These are phyloP conservation scores for Thelonectria discophora DNA, from an alignment of 2,329 filamentous ascomycete species.

Conservation along the genomic window DNA sequence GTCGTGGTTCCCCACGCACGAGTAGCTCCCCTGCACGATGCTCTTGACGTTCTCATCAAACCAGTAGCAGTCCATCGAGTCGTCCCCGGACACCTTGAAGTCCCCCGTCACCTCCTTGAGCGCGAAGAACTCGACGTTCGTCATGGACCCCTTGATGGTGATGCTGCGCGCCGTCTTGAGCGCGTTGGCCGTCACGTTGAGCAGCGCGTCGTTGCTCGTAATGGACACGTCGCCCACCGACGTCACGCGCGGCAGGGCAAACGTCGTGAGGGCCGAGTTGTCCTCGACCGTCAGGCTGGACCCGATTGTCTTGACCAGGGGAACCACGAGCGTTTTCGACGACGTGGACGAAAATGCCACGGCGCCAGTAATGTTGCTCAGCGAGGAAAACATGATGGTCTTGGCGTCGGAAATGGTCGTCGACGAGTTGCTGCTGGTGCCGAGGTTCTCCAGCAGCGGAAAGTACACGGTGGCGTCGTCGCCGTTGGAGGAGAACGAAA, in stretches of 20 bases:
- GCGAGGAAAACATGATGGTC: conserved; percentile 37
- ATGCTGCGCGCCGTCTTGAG: conserved; percentile 40
- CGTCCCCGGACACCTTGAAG: conserved; percentile 38
- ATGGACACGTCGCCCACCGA: conserved; percentile 36
- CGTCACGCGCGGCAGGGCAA: conserved; percentile 38
- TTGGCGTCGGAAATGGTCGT: conserved; percentile 33
- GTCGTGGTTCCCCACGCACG: conserved; percentile 39
- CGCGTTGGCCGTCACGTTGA: conserved; percentile 42
- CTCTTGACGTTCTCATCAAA: conserved; percentile 41
- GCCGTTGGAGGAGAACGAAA: conserved; percentile 40
- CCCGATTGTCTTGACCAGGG: conserved; percentile 37
- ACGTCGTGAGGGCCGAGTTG: conserved; percentile 35
- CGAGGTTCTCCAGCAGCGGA: conserved; percentile 36
- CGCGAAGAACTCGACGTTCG: conserved; percentile 41
- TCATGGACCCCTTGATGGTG: conserved; percentile 37
- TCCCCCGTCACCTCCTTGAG: conserved; percentile 41
- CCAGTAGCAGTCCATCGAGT: conserved; percentile 45
- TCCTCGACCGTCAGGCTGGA: conserved; percentile 39
- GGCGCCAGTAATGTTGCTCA: conserved; percentile 37
- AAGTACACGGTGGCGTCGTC: conserved; percentile 29
- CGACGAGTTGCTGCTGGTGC: conserved; percentile 38
- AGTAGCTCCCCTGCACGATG: conserved; percentile 39
- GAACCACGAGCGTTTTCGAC: conserved; percentile 36
- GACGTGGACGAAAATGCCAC: conserved; percentile 36
- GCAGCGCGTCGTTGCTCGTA: conserved; percentile 36